Evolutionary conservation across 441 rosid species (phyloP), one percentile per base, ranked within the genome.

Genomic region (Pelargonium citronellum): DNA sequence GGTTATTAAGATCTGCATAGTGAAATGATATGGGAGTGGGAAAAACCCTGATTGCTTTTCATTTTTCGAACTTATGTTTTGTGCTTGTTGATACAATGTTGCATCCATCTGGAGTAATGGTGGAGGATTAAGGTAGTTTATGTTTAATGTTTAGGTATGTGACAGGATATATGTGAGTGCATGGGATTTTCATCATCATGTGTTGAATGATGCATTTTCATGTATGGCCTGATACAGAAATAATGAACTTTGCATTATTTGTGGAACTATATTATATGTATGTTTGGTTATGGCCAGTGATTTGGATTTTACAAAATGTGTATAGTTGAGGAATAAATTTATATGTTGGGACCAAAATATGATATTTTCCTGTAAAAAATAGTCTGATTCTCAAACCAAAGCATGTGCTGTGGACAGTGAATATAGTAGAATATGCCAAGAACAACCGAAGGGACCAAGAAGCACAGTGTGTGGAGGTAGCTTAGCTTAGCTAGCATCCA

Each of bases 1-100:
- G 0, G 81, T 91, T 2, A 91, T 94, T 88, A 94, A 94, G 89
- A 91, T 94, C 83, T 79, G 89, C 78, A 73, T 11, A 7, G 95
- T 88, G 41, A 90, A 90, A 81, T 91, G 84, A 85, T 69, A 8
- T 10, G 63, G 13, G 24, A 15, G 7, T 7, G 9, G 22, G 7
- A 34, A 34, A 34, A 34, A 34, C 39, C 62, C 62, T 0, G 62
- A 16, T 57, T 57, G 22, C 30, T 15, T 64, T 58, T 20, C 17
- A 37, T 58, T 17, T 66, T 15, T 58, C 47, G 22, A 51, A 46
- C 7, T 16, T 60, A 46, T 27, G 15, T 70, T 27, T 70, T 27
- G 53, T 67, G 71, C 47, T 69, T 67, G 71, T 37, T 69, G 62
- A 41, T 71, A 53, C 66, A 61, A 44, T 63, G 39, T 75, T 68